Percentiles rank a stretch among this genome's conserved stretches.
Conservation (phyloP, 2,329 filamentous ascomycete species). For the Phialophora expanda region DNA sequence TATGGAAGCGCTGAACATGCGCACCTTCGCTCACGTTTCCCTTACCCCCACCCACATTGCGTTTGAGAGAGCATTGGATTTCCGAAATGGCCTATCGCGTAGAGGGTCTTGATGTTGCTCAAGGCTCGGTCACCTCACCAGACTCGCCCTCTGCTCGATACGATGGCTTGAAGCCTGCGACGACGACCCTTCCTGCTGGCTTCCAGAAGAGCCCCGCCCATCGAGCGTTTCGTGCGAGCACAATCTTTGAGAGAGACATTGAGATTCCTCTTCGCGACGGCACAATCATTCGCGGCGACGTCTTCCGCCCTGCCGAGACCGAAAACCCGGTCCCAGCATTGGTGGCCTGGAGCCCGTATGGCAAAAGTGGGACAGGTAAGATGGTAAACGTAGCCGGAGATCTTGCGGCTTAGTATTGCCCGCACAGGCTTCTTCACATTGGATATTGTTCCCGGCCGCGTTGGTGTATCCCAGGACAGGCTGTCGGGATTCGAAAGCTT, state of each 20-base stretch:
- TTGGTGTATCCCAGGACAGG: conserved; percentile 23
- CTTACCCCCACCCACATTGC: not conserved
- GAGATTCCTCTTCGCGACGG: conserved; percentile 40
- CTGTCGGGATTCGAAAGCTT: conserved; percentile 30
- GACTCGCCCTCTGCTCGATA: not conserved
- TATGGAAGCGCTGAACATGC: not conserved
- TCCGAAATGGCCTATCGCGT: not conserved
- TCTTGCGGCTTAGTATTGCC: not conserved
- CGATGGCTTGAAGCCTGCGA: not conserved
- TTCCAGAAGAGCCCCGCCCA: conserved; percentile 3
- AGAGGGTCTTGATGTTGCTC: not conserved
- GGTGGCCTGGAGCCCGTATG: conserved; percentile 42
- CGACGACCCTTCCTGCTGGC: not conserved
- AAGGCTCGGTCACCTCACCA: not conserved
- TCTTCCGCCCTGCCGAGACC: conserved; percentile 28
- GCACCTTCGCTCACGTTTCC: not conserved
- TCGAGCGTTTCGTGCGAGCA: conserved; percentile 8
- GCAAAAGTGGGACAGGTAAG: conserved; percentile 38
- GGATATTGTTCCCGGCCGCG: conserved; percentile 32
- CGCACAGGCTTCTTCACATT: conserved; percentile 8
- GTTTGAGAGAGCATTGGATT: not conserved
- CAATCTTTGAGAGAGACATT: conserved; percentile 37
- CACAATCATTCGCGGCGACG: conserved; percentile 39
- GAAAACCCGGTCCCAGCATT: conserved; percentile 38
- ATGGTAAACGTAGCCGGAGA: conserved; percentile 22